Conservation (phyloP, 2,329 filamentous ascomycete species). For the Falciphora oryzae region DNA sequence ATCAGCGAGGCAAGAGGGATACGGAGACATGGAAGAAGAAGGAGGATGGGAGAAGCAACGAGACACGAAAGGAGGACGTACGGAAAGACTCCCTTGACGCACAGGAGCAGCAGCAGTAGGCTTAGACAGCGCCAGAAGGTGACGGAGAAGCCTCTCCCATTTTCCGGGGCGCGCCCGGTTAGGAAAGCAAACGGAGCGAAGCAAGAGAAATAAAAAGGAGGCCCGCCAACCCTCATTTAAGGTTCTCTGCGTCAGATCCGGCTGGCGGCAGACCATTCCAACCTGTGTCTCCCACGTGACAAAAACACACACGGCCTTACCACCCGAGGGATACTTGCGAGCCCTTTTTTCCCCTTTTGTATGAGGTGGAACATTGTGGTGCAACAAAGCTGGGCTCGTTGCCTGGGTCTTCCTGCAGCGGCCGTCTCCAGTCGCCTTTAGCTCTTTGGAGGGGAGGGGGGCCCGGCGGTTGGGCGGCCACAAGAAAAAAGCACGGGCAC, state of each 20-base stretch:
- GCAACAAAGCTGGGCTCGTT: not conserved
- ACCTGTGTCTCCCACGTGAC: slow-evolving; percentile 7
- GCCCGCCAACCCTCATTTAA: not conserved
- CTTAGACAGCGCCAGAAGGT: no score
- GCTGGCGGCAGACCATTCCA: slow-evolving; percentile 2
- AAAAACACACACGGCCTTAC: not conserved
- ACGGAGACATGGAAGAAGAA: not conserved
- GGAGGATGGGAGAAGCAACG: no score
- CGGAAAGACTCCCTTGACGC: no score
- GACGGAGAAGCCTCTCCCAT: no score
- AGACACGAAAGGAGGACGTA: no score
- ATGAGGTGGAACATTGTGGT: slow-evolving; percentile 4
- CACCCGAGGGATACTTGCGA: no score
- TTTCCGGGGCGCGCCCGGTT: no score
- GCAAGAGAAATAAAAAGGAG: not conserved
- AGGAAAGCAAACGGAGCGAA: not conserved
- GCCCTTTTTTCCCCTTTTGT: not conserved
- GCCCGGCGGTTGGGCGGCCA: not conserved
- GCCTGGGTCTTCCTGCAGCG: not conserved
- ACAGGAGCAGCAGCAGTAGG: no score
- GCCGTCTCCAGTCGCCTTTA: not conserved
- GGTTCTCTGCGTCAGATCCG: slow-evolving; percentile 4
- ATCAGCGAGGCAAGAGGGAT: not conserved
- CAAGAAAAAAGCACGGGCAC: not conserved
- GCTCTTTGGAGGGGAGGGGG: not conserved